A percentile compares a stretch with the other conserved stretches of the same genome.
Conservation (phyloP, 2,329 filamentous ascomycete species). For the Aspergillus sp. region DNA sequence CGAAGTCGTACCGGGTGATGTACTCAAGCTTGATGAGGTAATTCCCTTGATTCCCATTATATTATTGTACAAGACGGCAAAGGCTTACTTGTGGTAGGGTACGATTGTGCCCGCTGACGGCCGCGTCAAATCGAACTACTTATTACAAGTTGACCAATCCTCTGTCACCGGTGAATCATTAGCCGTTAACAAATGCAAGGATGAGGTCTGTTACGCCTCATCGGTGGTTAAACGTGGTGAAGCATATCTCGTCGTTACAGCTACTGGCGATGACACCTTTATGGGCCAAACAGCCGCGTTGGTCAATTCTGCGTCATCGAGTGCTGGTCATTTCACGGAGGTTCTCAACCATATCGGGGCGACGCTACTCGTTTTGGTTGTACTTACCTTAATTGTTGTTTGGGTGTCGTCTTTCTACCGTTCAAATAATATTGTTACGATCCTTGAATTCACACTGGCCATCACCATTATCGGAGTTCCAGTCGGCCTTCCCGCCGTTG, state of each 20-base stretch:
- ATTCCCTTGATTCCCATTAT: background rate
- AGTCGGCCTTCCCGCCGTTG: conserved; percentile 88
- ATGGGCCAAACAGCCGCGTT: conserved; percentile 86
- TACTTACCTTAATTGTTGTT: conserved; percentile 76
- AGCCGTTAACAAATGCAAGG: conserved; percentile 82
- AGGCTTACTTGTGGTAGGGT: conserved; percentile 49
- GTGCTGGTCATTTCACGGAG: conserved; percentile 84
- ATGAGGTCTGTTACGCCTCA: conserved; percentile 79
- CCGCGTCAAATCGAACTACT: conserved; percentile 77
- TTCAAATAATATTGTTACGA: conserved; percentile 74
- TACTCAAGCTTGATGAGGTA: conserved; percentile 80
- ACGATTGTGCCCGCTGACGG: conserved; percentile 90
- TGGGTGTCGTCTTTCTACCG: conserved; percentile 89
- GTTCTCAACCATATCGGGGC: conserved; percentile 86
- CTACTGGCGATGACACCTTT: conserved; percentile 86
- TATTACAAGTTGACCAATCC: conserved; percentile 89
- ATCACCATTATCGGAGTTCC: conserved; percentile 92
- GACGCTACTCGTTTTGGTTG: conserved; percentile 74
- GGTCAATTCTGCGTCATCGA: conserved; percentile 72
- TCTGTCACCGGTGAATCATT: conserved; percentile 90
- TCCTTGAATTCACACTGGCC: conserved; percentile 80
- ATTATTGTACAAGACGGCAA: background rate
- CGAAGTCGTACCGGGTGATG: conserved; percentile 85
- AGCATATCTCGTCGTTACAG: conserved; percentile 77
- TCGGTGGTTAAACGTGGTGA: conserved; percentile 89